These are phyloP conservation scores for Ulota crispa DNA, from an alignment of 225 moss, liverwort and hornwort species.

Conservation along the genomic window DNA sequence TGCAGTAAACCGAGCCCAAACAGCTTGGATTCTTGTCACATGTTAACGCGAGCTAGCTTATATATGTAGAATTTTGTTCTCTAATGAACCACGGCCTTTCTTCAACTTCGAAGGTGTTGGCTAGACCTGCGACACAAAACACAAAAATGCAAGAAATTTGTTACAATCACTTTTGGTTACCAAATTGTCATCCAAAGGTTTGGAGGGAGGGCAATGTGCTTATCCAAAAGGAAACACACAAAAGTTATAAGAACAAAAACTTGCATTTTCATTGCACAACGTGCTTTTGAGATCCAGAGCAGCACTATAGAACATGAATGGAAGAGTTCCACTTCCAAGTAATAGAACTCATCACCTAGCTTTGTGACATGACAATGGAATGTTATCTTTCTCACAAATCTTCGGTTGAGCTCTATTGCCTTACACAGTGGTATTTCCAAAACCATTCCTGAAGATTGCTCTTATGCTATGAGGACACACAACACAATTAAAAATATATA, in stretches of 20 bases:
- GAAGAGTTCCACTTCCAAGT: neutral
- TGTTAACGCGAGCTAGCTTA: slow-evolving; percentile 54
- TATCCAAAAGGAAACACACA: neutral
- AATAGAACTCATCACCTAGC: neutral
- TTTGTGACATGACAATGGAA: neutral
- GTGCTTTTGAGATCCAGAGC: neutral
- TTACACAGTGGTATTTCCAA: neutral
- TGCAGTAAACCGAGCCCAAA: too few relatives aligned
- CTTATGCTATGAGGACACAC: neutral
- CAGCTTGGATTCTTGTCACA: neutral
- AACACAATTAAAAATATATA: neutral
- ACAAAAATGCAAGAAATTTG: neutral
- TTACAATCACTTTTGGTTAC: neutral
- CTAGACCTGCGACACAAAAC: slow-evolving; percentile 53
- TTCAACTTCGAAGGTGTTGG: slow-evolving; percentile 69
- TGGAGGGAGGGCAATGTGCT: neutral
- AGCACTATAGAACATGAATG: neutral
- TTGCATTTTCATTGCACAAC: neutral
- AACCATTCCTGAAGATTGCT: neutral
- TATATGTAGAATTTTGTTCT: slow-evolving; percentile 72
- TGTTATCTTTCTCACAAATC: neutral
- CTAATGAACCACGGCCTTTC: slow-evolving; percentile 65
- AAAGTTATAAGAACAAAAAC: neutral
- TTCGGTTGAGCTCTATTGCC: neutral
- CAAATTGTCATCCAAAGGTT: neutral